Evolutionary conservation across 2,329 filamentous ascomycete genomes (phyloP).

Genomic region (Rosellinia necatrix): DNA sequence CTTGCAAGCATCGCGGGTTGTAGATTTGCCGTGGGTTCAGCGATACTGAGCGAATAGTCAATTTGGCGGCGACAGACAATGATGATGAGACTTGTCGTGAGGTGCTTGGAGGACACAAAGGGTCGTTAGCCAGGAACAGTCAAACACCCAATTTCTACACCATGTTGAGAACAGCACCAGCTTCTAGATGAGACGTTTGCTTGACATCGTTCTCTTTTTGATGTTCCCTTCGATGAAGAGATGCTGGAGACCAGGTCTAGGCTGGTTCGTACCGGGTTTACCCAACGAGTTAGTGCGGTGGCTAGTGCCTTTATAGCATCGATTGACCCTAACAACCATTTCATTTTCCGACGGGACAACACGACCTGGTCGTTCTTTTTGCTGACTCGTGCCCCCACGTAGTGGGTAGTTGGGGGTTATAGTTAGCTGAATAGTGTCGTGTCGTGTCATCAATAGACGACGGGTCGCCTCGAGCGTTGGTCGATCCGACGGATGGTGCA

Average conservation of each 20-base stretch:
- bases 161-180: not conserved
- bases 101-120: not conserved
- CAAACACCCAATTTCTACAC: not conserved
- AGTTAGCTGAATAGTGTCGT: not conserved
- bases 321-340: conserved; percentile 1
- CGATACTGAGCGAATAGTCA: not conserved
- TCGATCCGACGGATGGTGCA: not conserved
- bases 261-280: no score
- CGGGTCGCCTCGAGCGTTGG: conserved; percentile 3
- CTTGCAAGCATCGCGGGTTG: not conserved
- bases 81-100: not conserved
- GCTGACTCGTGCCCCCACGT: conserved; percentile 21
- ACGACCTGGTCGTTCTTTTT: conserved; percentile 10
- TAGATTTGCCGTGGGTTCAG: not conserved
- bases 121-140: conserved; percentile 6
- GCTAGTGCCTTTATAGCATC: conserved; percentile 14
- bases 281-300: conserved; percentile 9
- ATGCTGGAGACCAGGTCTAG: no score
- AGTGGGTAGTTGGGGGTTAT: not conserved
- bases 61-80: not conserved
- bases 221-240: not conserved
- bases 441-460: not conserved
- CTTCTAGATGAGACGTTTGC: conserved; percentile 3
- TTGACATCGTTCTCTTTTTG: not conserved
- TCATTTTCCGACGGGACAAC: conserved; percentile 12